Conservation (phyloP, 2,329 filamentous ascomycete genomes). For the Pseudogymnoascus sp. region DNA sequence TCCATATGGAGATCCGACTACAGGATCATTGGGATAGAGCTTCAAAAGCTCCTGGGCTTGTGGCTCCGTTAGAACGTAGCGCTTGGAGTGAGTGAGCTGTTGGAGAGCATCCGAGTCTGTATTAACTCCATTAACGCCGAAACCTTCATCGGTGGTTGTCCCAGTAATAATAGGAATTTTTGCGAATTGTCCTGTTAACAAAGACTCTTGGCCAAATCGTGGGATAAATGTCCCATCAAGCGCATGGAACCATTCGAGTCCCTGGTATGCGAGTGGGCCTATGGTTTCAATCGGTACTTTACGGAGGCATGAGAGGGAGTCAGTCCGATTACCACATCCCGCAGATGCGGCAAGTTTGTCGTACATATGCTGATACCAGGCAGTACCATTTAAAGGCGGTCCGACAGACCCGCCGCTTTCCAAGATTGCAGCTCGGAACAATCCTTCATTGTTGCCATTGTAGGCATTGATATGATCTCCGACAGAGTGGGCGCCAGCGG, state of each 20-base stretch:
- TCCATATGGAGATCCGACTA: conserved; percentile 2
- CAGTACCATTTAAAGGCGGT: conserved; percentile 18
- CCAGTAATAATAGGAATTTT: conserved; percentile 37
- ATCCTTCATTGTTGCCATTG: conserved; percentile 43
- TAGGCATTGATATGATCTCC: conserved; percentile 47
- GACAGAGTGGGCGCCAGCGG: conserved; percentile 36
- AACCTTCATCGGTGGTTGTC: conserved; percentile 29
- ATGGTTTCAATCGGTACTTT: conserved; percentile 15
- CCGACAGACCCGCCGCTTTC: conserved; percentile 37
- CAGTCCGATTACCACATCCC: conserved; percentile 19
- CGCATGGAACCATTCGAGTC: conserved; percentile 32
- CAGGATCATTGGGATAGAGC: conserved; percentile 10
- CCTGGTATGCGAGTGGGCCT: conserved; percentile 24
- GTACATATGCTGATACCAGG: conserved; percentile 28
- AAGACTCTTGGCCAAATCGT: background rate
- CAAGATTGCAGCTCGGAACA: conserved; percentile 46
- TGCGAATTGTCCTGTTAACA: conserved; percentile 25
- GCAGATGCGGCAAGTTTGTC: conserved; percentile 28
- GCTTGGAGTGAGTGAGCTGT: conserved; percentile 25
- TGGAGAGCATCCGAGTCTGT: conserved; percentile 34
- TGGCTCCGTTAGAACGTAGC: conserved; percentile 17
- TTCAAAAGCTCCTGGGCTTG: conserved; percentile 30
- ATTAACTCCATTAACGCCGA: conserved; percentile 38
- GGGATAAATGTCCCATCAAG: conserved; percentile 21
- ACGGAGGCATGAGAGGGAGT: conserved; percentile 22